Evolutionary conservation across 352 stramenopile genomes (phyloP), one percentile per base, ranked within the genome.

Genomic region (Phytophthora quininea): DNA sequence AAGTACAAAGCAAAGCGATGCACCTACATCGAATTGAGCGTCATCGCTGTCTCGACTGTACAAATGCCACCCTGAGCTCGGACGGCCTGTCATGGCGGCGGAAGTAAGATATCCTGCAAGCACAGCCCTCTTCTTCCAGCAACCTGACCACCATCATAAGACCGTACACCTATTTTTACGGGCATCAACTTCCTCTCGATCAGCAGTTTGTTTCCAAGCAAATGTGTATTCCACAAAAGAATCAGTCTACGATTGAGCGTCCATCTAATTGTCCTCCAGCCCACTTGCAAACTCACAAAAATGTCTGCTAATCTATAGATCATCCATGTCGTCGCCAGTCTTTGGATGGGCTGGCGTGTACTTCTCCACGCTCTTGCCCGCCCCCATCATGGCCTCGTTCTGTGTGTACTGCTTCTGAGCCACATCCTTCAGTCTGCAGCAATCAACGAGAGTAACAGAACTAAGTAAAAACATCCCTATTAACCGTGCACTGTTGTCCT

Each of bases 391-490:
- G 35, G 88, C 88, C 62, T 96, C 88, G 32, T 87, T 90, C 63
- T 95, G 88, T 73, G 85, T 90, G 76, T 96, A 96, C 67, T 96
- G 88, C 82, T 94, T 82, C 73, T 96, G 88, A 15, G 85, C 86
- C n/a, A 96, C 88, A 64, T 96, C 88, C 60, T 96, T 96, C 70
- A 96, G 54, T 80, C 86, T 88, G 54, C 27, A 57, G n/a, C 7
- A 54, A 42, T 10, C 31, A 32, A 35, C 38, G 35, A 58, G 37
- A 24, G 32, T 5, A 47, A 42, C 33, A 10, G 9, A 4, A 11
- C 6, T 19, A 0, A 24, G 19, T 24, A 24, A 24, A 24, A 24
- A 24, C 19, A 0, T 30, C 15, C 30, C 19, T 19, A 7, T 40
- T 37, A 24, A 24, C 19, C 19, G 19, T 24, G 19, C 19, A 24